Conservation (phyloP, 441 rosid genomes). For the Euphorbia schlechtendalii region DNA sequence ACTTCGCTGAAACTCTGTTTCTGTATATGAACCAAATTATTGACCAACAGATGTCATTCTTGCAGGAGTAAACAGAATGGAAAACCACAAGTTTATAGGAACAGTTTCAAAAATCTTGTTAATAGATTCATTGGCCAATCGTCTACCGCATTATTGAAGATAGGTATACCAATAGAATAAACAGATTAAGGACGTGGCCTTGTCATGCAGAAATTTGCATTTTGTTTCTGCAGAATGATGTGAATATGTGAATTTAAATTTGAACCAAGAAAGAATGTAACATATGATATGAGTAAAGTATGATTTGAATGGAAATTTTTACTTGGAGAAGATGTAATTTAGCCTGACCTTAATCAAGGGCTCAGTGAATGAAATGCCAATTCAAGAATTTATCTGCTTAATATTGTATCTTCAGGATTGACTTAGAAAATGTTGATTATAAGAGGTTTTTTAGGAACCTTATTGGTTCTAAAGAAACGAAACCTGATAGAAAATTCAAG, state of each 20-base stretch:
- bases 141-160: background rate
- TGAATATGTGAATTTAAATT: background rate
- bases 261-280: background rate
- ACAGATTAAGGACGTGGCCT: background rate
- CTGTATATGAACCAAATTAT: background rate
- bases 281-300: background rate
- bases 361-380: too few species aligned
- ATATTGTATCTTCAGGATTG: too few species aligned
- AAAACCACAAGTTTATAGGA: background rate
- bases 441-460: too few species aligned
- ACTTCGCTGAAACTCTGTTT: too few species aligned
- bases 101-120: background rate
- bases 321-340: background rate
- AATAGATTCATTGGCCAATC: background rate
- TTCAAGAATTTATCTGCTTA: too few species aligned
- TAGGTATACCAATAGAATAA: background rate
- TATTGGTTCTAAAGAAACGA: too few species aligned
- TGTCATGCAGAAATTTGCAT: too few species aligned
- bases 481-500: too few species aligned
- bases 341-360: too few species aligned
- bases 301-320: background rate
- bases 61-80: constrained; percentile 27
- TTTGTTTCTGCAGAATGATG: background rate
- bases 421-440: too few species aligned
- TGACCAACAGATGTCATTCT: constrained; percentile 1